Percentiles rank a stretch among this genome's conserved stretches.
phyloP scores from a whole-genome alignment of 805 yeast species.

The Peterozyma toletana region DNA sequence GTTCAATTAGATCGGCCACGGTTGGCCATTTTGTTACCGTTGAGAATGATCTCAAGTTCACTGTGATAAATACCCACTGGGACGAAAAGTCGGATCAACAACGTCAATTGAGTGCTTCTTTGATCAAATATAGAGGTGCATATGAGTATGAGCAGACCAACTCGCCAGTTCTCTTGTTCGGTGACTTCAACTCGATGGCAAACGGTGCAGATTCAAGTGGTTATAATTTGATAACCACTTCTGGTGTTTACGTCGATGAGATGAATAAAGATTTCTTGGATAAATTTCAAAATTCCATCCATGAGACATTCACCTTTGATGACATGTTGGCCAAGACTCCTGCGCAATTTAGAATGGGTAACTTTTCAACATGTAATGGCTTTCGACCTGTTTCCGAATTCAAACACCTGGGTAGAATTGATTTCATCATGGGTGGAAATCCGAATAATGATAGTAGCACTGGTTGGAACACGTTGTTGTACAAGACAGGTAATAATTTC shows the following conservation, averaged over 20 bases:
- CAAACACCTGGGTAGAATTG: conserved; percentile 24
- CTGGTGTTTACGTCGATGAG: conserved; percentile 3
- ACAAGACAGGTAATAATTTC: conserved; percentile 27
- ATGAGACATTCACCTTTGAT: conserved; percentile 16
- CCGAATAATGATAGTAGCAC: conserved; percentile 4
- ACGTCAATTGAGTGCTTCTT: conserved; percentile 34
- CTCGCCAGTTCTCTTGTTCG: conserved; percentile 36
- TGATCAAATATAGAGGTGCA: conserved; percentile 29
- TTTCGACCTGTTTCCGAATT: conserved; percentile 19
- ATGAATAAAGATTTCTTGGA: conserved; percentile 14
- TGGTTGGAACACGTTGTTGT: conserved; percentile 16
- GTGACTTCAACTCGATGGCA: conserved; percentile 50
- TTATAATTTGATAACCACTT: conserved; percentile 21
- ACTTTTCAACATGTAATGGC: conserved; percentile 33
- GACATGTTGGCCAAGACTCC: conserved; percentile 19
- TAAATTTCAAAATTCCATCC: conserved; percentile 12
- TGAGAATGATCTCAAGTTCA: conserved; percentile 17
- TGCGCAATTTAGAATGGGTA: conserved; percentile 23
- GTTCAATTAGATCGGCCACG: conserved; percentile 31
- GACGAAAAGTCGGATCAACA: conserved; percentile 41
- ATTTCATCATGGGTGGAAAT: conserved; percentile 28
- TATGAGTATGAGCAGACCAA: conserved; percentile 23
- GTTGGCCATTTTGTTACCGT: conserved; percentile 19
- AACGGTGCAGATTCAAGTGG: conserved; percentile 29
- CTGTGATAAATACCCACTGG: conserved; percentile 39